Evolutionary conservation across 2,329 filamentous ascomycete genomes (phyloP), one percentile per base, ranked within the genome.

Genomic region (Corynespora cassiicola): DNA sequence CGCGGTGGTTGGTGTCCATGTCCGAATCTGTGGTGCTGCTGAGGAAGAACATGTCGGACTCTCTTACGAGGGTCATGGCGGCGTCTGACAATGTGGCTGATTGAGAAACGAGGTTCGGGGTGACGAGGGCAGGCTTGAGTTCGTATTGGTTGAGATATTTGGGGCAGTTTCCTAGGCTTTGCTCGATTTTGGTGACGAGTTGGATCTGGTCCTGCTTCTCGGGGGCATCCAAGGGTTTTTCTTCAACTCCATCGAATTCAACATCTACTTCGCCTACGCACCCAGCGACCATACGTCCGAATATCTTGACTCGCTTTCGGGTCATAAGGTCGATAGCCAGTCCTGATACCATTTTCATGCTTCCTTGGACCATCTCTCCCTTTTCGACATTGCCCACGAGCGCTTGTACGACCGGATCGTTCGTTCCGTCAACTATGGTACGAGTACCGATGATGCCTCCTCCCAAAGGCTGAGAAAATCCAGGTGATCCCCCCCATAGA

Each of bases 1-100:
- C 90, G 5, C 90, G 81, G 55, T 89, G 82, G 58, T 95, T 95
- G 6, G 85, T 88, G 63, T 95, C 89, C 89, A 95, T 95, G 37
- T 82, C 82, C 10, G 72, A 65, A 5, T 66, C 59, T 10, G 80
- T 76, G 54, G 86, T 76, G 1, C 82, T 87, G 12, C 87, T 85
- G 24, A 95, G 70, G 68, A 95, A 95, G 65, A 95, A 84, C 52
- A 90, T 75, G 61, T 95, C 90, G 2, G 86, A 79, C 46, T 77
- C 76, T 1, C 63, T 59, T 11, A 95, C 69, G 19, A 94, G 59
- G 6, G 77, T 70, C 7, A 85, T 47, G 1, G 84, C 86, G 32
- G 75, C 73, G 6, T 61, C 53, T 0, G 79, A 67, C 4, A 91
- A 68, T 3, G 71, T 66, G 3, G 75, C 49, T 2, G 68, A 71